phyloP scores from a whole-genome alignment of 192 early-diverging fungal genomes.

The Coemansia sp. region DNA sequence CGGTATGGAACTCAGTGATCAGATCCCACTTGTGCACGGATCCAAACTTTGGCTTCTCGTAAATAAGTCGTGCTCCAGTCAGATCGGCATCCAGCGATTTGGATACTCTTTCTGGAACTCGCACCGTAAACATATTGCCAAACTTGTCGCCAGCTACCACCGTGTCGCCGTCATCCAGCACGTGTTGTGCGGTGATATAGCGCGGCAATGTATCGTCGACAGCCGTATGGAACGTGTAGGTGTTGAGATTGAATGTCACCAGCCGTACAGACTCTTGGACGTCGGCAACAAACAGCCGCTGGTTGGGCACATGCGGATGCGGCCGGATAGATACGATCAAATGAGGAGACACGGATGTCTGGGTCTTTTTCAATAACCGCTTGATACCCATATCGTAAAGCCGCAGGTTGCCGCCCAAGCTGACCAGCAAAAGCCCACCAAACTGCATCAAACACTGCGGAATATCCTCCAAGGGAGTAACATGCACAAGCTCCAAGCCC shows the following conservation, averaged over 20 bases:
- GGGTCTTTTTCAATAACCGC: constrained; percentile 87
- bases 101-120: constrained; percentile 64
- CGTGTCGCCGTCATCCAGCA: constrained; percentile 91
- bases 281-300: constrained; percentile 83
- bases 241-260: constrained; percentile 63
- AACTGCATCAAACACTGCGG: constrained; percentile 82
- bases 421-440: constrained; percentile 86
- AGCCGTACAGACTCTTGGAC: constrained; percentile 85
- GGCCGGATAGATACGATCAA: constrained; percentile 67
- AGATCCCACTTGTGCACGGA: constrained; percentile 66
- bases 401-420: constrained; percentile 77
- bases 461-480: constrained; percentile 36
- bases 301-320: constrained; percentile 60
- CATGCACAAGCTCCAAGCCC: constrained; percentile 73
- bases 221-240: constrained; percentile 85
- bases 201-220: constrained; percentile 90
- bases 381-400: constrained; percentile 92
- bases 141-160: constrained; percentile 94
- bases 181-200: constrained; percentile 69
- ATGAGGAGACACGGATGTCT: constrained; percentile 62
- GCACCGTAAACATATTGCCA: constrained; percentile 84
- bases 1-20: constrained; percentile 77
- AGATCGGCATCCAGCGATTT: constrained; percentile 85
- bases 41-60: constrained; percentile 77
- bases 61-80: constrained; percentile 75